Percentiles rank a stretch among this genome's conserved stretches.
Conservation (phyloP, 2,329 filamentous ascomycete genomes). For the Calonectria henricotiae region DNA sequence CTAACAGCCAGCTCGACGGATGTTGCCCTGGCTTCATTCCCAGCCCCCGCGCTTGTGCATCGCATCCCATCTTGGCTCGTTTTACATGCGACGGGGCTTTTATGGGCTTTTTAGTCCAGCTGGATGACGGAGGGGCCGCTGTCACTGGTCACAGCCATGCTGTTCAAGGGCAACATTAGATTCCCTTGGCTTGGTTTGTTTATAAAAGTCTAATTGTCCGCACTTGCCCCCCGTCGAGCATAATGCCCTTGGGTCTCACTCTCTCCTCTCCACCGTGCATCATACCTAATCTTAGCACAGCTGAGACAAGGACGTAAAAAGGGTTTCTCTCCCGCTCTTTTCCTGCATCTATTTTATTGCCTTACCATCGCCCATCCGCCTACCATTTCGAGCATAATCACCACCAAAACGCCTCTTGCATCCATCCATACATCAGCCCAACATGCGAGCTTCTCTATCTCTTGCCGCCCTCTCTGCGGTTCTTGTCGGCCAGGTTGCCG, state of each 20-base stretch:
- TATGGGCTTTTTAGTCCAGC: background rate
- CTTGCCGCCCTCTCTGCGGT: slow-evolving; percentile 52
- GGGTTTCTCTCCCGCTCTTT: background rate
- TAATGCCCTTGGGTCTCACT: background rate
- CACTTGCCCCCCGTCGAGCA: slow-evolving; percentile 30
- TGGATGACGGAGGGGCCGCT: slow-evolving; percentile 16
- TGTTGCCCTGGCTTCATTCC: slow-evolving; percentile 19
- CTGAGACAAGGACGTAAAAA: slow-evolving; percentile 12
- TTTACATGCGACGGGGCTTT: slow-evolving; percentile 28
- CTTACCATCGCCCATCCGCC: slow-evolving; percentile 5
- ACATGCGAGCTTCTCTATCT: slow-evolving; percentile 48
- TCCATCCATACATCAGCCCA: slow-evolving; percentile 24
- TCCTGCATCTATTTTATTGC: background rate
- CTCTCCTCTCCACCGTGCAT: slow-evolving; percentile 1
- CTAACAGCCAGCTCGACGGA: slow-evolving; percentile 13
- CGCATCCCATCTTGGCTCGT: slow-evolving; percentile 26
- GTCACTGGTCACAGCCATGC: slow-evolving; percentile 15
- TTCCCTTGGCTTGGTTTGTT: slow-evolving; percentile 22
- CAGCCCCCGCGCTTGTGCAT: slow-evolving; percentile 28
- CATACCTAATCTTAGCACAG: slow-evolving; percentile 1
- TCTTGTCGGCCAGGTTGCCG: slow-evolving; percentile 51
- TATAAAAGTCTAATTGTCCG: slow-evolving; percentile 16
- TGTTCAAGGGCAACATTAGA: slow-evolving; percentile 12
- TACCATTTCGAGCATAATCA: slow-evolving; percentile 14
- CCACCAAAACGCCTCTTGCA: background rate